Percentiles rank a stretch among this genome's conserved stretches.
Conservation (phyloP, 805 yeast species). For the Naumovozyma dairenensis region DNA sequence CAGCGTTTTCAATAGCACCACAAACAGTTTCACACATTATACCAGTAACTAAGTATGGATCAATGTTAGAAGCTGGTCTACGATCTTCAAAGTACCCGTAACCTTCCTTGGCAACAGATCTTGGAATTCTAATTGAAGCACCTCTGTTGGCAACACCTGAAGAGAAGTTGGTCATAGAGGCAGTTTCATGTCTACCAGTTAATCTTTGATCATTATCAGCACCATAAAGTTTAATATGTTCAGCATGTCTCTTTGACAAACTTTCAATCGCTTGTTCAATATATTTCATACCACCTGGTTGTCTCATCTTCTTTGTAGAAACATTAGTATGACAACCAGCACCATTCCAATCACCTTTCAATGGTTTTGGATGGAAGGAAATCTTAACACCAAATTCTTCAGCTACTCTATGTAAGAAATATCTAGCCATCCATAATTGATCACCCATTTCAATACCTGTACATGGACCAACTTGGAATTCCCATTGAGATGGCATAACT, state of each 20-base stretch:
- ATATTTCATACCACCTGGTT: slow-evolving; percentile 89
- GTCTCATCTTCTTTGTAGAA: slow-evolving; percentile 85
- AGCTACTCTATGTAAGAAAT: slow-evolving; percentile 85
- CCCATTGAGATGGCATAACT: slow-evolving; percentile 99
- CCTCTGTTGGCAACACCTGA: slow-evolving; percentile 99
- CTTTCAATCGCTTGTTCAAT: slow-evolving; percentile 89
- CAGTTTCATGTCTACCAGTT: slow-evolving; percentile 98
- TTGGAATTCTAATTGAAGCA: slow-evolving; percentile 96
- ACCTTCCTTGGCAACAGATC: slow-evolving; percentile 97
- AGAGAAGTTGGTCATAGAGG: slow-evolving; percentile 81
- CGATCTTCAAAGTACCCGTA: slow-evolving; percentile 98
- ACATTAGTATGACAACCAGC: slow-evolving; percentile 99
- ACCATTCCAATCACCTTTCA: slow-evolving; percentile 99
- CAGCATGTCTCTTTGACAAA: slow-evolving; percentile 91
- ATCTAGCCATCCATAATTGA: slow-evolving; percentile 93
- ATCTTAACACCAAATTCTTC: slow-evolving; percentile 99
- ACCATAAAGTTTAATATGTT: slow-evolving; percentile 93
- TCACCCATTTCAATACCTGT: slow-evolving; percentile 95
- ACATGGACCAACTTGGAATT: slow-evolving; percentile 99
- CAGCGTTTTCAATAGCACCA: slow-evolving; percentile 90
- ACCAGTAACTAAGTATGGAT: slow-evolving; percentile 97
- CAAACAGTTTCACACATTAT: slow-evolving; percentile 94
- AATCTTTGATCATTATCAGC: slow-evolving; percentile 90
- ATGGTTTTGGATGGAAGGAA: slow-evolving; percentile 98
- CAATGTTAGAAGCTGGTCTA: slow-evolving; percentile 99